Evolutionary conservation across 2,329 filamentous ascomycete species (phyloP).

Genomic region (Lasiodiplodia citricola): DNA sequence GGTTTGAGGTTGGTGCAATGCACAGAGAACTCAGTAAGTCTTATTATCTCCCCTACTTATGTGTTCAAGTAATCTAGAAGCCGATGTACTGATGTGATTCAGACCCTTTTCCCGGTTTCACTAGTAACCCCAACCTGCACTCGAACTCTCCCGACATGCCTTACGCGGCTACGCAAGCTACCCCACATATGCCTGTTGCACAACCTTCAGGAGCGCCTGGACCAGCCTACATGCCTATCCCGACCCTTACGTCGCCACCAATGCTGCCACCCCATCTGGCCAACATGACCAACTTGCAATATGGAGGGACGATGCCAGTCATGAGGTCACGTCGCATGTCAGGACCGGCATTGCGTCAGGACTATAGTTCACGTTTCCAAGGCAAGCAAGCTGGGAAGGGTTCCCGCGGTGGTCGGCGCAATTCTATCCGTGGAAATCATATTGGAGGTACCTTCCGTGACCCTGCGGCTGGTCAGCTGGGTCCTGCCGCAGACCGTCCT

Average conservation of each 20-base stretch:
- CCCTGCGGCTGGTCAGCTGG: background rate
- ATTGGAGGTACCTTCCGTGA: background rate
- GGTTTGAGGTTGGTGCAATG: background rate
- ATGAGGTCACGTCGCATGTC: constrained; percentile 1
- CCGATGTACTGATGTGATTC: background rate
- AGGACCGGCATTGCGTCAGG: background rate
- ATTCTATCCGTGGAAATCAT: constrained; percentile 11
- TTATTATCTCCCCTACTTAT: background rate
- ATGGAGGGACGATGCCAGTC: background rate
- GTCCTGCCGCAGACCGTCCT: background rate
- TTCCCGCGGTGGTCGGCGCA: constrained; percentile 8
- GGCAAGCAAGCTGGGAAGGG: background rate
- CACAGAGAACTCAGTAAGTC: background rate
- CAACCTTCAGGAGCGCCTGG: background rate
- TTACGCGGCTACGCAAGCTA: background rate
- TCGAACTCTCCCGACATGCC: background rate
- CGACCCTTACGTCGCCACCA: background rate
- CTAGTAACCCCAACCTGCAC: background rate
- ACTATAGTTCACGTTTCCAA: background rate
- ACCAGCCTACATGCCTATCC: background rate
- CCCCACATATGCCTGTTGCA: background rate
- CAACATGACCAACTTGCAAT: constrained; percentile 14
- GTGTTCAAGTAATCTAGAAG: background rate
- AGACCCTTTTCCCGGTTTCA: background rate
- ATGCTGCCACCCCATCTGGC: background rate